Percentiles rank a stretch among this genome's conserved stretches.
Conservation (phyloP, 345 rosid genomes). For the Populus nigra region DNA sequence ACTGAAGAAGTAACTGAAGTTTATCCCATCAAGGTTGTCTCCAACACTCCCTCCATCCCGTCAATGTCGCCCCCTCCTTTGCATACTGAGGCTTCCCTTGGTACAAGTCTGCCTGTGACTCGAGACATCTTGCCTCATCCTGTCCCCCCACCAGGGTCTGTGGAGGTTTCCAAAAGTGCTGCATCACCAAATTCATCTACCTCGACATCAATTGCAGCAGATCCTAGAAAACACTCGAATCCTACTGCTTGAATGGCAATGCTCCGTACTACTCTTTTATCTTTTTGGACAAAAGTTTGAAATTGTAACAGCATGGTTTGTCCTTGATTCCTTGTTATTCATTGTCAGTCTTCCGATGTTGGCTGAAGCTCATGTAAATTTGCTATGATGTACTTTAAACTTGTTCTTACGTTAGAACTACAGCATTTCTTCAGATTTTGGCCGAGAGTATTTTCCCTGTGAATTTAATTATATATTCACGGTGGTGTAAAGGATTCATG, state of each 20-base stretch:
- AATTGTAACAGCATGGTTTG: slow-evolving; percentile 12
- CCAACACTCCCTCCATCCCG: slow-evolving; percentile 23
- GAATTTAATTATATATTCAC: background rate
- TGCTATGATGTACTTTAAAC: background rate
- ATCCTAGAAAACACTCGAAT: background rate
- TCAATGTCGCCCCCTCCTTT: slow-evolving; percentile 6
- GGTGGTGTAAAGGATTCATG: background rate
- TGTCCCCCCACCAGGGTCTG: slow-evolving; percentile 36
- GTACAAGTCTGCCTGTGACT: slow-evolving; percentile 14
- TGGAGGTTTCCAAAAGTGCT: slow-evolving; percentile 16
- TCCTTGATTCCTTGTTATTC: background rate
- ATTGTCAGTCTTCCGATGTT: background rate
- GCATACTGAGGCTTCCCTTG: slow-evolving; percentile 18
- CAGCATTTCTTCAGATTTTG: background rate
- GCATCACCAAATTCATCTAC: background rate
- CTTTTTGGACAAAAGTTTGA: background rate
- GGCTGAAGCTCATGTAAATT: slow-evolving; percentile 3
- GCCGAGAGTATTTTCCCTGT: background rate
- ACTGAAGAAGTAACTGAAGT: slow-evolving; percentile 41
- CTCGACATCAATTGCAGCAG: slow-evolving; percentile 5
- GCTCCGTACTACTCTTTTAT: background rate
- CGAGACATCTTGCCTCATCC: slow-evolving; percentile 32
- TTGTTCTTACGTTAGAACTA: background rate
- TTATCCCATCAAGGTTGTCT: slow-evolving; percentile 47
- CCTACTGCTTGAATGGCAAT: slow-evolving; percentile 7